Base-by-base conservation (phyloP, 805 yeast genomes). In the Debaryomyces castellii region DNA sequence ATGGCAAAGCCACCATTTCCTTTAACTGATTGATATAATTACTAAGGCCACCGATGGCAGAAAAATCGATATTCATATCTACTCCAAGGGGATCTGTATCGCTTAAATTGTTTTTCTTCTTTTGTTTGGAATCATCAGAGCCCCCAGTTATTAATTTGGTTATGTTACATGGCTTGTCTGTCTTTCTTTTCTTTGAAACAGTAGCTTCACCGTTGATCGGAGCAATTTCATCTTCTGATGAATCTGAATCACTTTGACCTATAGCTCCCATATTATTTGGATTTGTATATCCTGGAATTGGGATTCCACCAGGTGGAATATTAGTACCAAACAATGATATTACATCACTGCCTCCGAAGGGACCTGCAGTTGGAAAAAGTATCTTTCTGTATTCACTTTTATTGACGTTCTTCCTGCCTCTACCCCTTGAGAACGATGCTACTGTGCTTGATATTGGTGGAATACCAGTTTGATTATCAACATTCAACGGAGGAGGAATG, bases 341-440 rank as follows among this genome's bases (percentile, higher is more conserved):
- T 1, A 89, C 96, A 60, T 92, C 97, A 49, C 92, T 85, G 18
- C 99, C 99, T 23, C 99, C 99, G 73, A 92, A 92, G 1, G 99
- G 99, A 0, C 99, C 99, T 12, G 90, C 89, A 0, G 97, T 92
- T 5, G 97, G 96, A 58, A 87, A 91, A 32, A 94, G 68, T 34
- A 96, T 77, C 57, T 90, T 77, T 34, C 86, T 62, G 44, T 63
- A 69, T 35, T 71, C 77, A 22, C 76, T 79, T 37, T 78, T 80
- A 43, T 58, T 59, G 14, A 71, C 60, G 5, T 67, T 58, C n/a
- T 69, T 64, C 34, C 75, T 63, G 37, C 68, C 54, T 52, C 76
- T 70, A 14, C 76, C 67, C 24, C 67, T 65, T 12, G 55, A 52
- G 34, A 59, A 67, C 4, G 44, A 14, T 0, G 56, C 43, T 8